phyloP scores from a whole-genome alignment of 169 alveolate species.

The Plasmodium billcollinsi region DNA sequence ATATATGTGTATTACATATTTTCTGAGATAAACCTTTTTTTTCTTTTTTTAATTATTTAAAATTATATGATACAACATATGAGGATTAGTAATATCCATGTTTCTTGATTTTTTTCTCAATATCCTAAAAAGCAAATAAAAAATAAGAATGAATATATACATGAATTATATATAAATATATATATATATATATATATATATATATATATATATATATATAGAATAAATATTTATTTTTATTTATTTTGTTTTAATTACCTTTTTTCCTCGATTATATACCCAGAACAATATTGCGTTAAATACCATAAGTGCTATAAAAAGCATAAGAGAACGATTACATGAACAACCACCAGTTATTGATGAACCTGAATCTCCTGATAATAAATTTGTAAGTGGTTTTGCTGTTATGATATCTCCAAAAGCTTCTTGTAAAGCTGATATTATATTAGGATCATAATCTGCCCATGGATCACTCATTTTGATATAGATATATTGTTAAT shows the following conservation, averaged over 20 bases:
- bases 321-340: slow-evolving; percentile 24
- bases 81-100: slow-evolving; percentile 43
- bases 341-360: slow-evolving; percentile 11
- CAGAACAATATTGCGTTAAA: slow-evolving; percentile 34
- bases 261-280: slow-evolving; percentile 29
- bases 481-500: slow-evolving; percentile 4
- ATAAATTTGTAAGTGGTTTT: background rate
- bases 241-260: background rate
- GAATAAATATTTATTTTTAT: background rate
- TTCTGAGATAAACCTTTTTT: too few species aligned
- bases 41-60: too few species aligned
- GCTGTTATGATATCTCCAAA: slow-evolving; percentile 25
- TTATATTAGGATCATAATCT: slow-evolving; percentile 25
- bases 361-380: background rate
- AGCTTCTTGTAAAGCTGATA: slow-evolving; percentile 20
- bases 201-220: too few species aligned
- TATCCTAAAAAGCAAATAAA: slow-evolving; percentile 23
- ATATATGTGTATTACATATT: too few species aligned
- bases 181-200: too few species aligned
- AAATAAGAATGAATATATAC: background rate
- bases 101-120: slow-evolving; percentile 31
- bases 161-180: too few species aligned
- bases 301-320: slow-evolving; percentile 29
- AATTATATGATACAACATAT: background rate
- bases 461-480: slow-evolving; percentile 33